phyloP scores from a whole-genome alignment of 129 eudicot species.

The Erigeron canadensis region DNA sequence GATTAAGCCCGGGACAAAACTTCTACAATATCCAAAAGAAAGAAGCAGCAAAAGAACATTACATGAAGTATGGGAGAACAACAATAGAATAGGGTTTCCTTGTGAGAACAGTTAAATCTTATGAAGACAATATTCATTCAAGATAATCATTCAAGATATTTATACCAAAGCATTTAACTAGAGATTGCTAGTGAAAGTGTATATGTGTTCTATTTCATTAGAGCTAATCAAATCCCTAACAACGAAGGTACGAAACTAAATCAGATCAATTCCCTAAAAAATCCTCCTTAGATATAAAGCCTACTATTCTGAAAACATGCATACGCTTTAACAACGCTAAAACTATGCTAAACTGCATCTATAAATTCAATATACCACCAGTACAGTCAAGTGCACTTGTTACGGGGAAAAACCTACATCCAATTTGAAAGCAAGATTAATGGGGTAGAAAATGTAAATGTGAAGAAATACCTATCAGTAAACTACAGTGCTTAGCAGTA shows the following conservation, averaged over 20 bases:
- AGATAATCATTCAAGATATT: not conserved
- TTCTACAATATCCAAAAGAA: not conserved
- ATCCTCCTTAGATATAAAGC: not conserved
- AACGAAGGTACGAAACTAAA: not conserved
- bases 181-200: not conserved
- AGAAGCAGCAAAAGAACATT: conserved; percentile 20
- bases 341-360: not conserved
- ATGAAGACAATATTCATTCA: not conserved
- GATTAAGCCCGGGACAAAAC: conserved; percentile 7
- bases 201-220: not conserved
- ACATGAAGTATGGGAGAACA: conserved; percentile 2
- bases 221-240: not conserved
- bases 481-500: not conserved
- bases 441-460: not conserved
- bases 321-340: not conserved
- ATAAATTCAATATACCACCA: conserved; percentile 3
- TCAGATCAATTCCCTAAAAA: not conserved
- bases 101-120: conserved; percentile 8
- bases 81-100: not conserved
- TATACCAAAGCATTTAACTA: not conserved
- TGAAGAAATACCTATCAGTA: not conserved
- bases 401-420: not conserved
- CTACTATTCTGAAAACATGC: not conserved
- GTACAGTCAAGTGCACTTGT: conserved; percentile 9
- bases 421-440: not conserved